Base-by-base conservation (phyloP, 2,329 filamentous ascomycete genomes). In the Stachybotrys chlorohalonatus region DNA sequence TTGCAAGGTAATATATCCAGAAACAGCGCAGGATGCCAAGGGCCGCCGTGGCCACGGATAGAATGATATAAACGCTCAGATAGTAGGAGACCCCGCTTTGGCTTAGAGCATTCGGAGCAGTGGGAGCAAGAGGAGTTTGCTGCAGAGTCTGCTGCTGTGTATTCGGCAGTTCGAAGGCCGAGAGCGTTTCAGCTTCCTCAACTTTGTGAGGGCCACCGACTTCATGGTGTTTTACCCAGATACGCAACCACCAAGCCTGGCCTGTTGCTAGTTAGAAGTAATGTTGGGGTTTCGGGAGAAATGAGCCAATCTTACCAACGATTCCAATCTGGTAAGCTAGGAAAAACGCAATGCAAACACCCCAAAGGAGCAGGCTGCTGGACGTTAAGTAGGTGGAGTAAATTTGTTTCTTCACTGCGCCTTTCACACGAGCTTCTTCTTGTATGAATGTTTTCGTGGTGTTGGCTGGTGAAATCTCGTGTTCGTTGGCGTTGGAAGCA, bases 371-470 rank as follows among this genome's bases (percentile, higher is more conserved):
- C 59, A 75, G 73, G 15, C 87, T 88, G 57, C 82, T 87, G 30
- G 83, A 81, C 8, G 75, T 75, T 15, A 92, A 68, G 63, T 92
- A 94, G 0, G 77, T 76, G 11, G 74, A 64, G 58, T 92, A 93
- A n/a, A 92, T 78, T 6, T 75, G 74, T 17, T 75, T 75, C 61
- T 85, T 85, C 32, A 93, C 83, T 6, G 84, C 79, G 1, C 89
- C 89, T 53, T 80, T 79, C 64, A 89, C 86, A 55, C 84, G 80
- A 17, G 73, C 74, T 67, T 94, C 89, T 3, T 90, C 87, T 63
- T 90, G 84, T 24, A 89, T 81, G 59, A 92, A 93, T 66, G 5
- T 49, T 49, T 16, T 68, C 72, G 16, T 69, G 66, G 4, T 63
- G 59, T 11, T 72, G 70, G 7, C 13, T 2, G 16, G 13, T 17